Evolutionary conservation across 805 yeast species (phyloP), one percentile per base, ranked within the genome.

Genomic region (Deakozyma indianensis): DNA sequence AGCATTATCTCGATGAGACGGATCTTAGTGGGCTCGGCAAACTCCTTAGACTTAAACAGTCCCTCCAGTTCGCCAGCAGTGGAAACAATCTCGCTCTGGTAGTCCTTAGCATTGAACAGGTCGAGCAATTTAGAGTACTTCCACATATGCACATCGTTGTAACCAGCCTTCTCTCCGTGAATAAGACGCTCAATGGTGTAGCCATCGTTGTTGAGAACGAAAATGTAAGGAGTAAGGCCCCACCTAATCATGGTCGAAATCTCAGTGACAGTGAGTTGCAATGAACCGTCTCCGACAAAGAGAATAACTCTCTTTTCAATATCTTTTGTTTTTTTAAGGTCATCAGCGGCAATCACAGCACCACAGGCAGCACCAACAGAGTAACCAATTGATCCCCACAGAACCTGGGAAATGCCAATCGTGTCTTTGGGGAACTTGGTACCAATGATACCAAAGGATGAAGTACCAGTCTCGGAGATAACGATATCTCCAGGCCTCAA

Each of bases 341-440:
- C 83, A 46, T 66, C 65, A 11, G 71, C 70, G 1, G 82, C 83
- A 60, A 76, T 62, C 2, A 73, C 71, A 0, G 78, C 83, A 29
- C 84, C 84, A 22, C 74, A 63, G 27, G 78, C 67, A 4, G 83
- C 77, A 28, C 83, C 83, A 2, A 77, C 68, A 3, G 83, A 70
- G 60, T 71, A 78, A 5, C 84, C 84, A 46, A 76, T 74, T 2
- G 83, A 75, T 2, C 83, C 82, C 77, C 80, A 78, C 42, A 78
- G 64, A 18, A 73, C 75, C 57, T 78, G 84, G 2, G 80, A 69
- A 45, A 78, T 74, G 29, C 81, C 77, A 35, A 63, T 55, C 25
- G 72, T 60, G 44, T 67, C 58, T 41, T 65, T 64, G 4, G 83
- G 82, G 63, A 77, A 74, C 48, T 62, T 58, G 15, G 80, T 65